Evolutionary conservation across 805 yeast genomes (phyloP).

Genomic region (Candida peoriensis): DNA sequence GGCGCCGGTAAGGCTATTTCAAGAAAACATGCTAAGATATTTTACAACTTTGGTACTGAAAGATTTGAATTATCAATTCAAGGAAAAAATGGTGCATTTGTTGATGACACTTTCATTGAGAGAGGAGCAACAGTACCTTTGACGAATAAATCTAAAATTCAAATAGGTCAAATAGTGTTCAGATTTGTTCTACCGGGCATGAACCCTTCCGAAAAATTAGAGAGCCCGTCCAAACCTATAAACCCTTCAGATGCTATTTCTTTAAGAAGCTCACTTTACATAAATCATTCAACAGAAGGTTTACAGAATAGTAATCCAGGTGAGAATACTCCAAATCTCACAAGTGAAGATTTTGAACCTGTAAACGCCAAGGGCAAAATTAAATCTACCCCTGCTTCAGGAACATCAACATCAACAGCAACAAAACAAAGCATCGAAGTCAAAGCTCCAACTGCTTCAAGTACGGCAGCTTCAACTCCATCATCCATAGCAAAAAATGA

Average conservation of each 20-base stretch:
- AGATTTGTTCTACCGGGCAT: conserved; percentile 78
- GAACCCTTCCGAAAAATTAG: conserved; percentile 33
- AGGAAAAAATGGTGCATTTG: conserved; percentile 97
- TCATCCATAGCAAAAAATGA: not conserved
- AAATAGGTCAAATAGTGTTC: conserved; percentile 90
- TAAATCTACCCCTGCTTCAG: conserved; percentile 1
- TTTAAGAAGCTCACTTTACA: conserved; percentile 45
- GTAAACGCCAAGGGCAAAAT: conserved; percentile 14
- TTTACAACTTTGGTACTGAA: conserved; percentile 94
- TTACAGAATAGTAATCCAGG: conserved; percentile 7
- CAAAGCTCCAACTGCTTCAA: not conserved
- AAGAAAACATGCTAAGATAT: conserved; percentile 90
- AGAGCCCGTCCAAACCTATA: conserved; percentile 34
- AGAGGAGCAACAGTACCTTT: conserved; percentile 89
- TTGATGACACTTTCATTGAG: conserved; percentile 84
- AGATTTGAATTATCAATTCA: conserved; percentile 86
- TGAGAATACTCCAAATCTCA: conserved; percentile 14
- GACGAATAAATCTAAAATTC: conserved; percentile 75
- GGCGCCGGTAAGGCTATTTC: conserved; percentile 93
- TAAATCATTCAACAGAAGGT: conserved; percentile 14
- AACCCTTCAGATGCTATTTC: conserved; percentile 62
- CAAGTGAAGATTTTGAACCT: conserved; percentile 22
- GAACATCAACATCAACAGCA: not conserved
- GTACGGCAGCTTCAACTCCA: not conserved
- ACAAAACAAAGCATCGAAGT: conserved; percentile 8